Base-by-base conservation (phyloP, 495 filamentous ascomycete species). In the Xylona heveae region DNA sequence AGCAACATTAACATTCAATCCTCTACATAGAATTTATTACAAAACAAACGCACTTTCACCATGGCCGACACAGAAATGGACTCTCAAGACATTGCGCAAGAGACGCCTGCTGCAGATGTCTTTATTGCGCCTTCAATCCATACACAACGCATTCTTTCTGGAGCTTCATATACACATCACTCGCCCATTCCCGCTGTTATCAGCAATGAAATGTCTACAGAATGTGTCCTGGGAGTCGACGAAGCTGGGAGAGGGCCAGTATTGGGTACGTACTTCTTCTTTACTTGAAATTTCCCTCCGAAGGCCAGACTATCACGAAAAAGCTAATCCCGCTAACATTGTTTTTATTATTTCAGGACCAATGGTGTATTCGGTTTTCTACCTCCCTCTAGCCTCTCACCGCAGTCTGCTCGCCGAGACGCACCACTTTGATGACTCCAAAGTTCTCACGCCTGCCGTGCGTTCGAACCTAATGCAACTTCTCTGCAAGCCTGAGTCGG, bases 161-260 rank as follows among this genome's bases (percentile, higher is more conserved):
- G 83, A 44, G 58, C 61, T 6, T 78, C 83, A 36, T 90, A 92
- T 52, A 68, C 77, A n/a, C 66, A 92, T 52, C 81, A 74, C 54
- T 85, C 82, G 2, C 57, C 72, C 3, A 61, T 81, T 3, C 55
- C 67, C 0, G 34, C 53, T 8, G 51, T 66, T 28, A 53, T 66
- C 10, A 38, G 64, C 0, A 39, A 52, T n/a, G 44, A 50, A 31
- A 55, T 64, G 31, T 44, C 54, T 17, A 50, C 59, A 2, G 56
- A 64, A 51, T 76, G 72, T 39, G 71, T 76, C 19, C 62, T 97
- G 12, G 88, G 88, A 22, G 74, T 97, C 30, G 88, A 97, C 50
- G 88, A 97, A 62, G 88, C 88, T 35, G 88, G 88, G 29, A 71
- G 88, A 38, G 88, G 88, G 5, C 90, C 88, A 13, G 90, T 95